Conservation (phyloP, 2,329 filamentous ascomycete genomes). For the Fulvia fulva region DNA sequence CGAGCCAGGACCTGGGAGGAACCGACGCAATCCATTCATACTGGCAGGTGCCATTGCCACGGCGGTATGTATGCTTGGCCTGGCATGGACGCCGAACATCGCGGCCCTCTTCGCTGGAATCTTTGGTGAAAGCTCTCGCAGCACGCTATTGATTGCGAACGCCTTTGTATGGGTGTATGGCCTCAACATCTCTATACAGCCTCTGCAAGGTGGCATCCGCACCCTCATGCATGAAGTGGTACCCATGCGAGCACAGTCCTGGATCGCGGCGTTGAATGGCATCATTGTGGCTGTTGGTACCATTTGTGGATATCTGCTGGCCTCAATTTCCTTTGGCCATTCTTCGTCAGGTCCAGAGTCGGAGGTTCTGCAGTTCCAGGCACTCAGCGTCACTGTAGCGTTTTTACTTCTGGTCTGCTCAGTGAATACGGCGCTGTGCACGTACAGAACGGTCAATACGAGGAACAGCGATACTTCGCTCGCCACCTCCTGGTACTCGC, state of each 20-base stretch:
- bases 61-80: background rate
- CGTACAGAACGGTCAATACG: background rate
- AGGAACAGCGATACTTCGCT: background rate
- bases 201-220: background rate
- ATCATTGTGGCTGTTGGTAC: background rate
- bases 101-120: background rate
- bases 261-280: background rate
- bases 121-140: background rate
- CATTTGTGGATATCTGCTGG: background rate
- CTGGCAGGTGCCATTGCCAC: background rate
- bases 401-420: background rate
- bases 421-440: background rate
- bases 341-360: background rate
- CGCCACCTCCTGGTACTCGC: background rate
- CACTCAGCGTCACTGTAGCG: background rate
- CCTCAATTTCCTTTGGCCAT: background rate
- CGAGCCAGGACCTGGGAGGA: background rate
- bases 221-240: background rate
- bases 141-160: background rate
- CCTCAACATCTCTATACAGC: constrained; percentile 1
- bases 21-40: constrained; percentile 5
- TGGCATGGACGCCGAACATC: background rate
- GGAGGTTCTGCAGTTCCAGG: background rate
- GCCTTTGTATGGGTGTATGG: background rate
- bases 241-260: background rate